Evolutionary conservation across 352 stramenopile genomes (phyloP).

Genomic region (Elongisporangium prolatum): DNA sequence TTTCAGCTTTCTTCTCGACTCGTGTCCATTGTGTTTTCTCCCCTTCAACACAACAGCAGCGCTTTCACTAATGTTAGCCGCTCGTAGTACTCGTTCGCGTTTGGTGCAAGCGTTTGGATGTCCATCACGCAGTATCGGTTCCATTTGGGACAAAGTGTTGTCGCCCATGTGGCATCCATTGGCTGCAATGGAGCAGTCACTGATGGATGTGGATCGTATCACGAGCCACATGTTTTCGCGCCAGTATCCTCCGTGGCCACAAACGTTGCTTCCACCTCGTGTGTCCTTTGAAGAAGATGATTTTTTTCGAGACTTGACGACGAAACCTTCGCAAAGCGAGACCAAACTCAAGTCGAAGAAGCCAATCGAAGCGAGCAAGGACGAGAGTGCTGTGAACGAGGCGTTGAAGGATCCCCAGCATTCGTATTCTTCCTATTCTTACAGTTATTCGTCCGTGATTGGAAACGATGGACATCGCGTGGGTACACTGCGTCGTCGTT

Average conservation of each 20-base stretch:
- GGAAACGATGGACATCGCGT: constrained; percentile 54
- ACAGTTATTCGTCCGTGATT: constrained; percentile 57
- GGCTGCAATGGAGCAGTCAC: constrained; percentile 58
- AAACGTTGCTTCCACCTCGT: constrained; percentile 1
- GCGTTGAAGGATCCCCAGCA: not conserved
- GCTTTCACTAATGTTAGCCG: not conserved
- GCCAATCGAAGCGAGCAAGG: constrained; percentile 4
- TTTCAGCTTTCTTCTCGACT: not conserved
- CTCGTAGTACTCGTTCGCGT: not conserved
- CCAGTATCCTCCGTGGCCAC: constrained; percentile 20
- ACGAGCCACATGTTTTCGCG: constrained; percentile 23
- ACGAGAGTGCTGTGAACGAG: constrained; percentile 1
- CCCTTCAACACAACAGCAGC: not conserved
- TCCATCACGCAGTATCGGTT: constrained; percentile 18
- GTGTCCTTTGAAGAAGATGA: constrained; percentile 34
- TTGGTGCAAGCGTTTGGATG: constrained; percentile 6
- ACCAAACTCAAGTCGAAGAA: constrained; percentile 12
- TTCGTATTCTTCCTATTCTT: constrained; percentile 54
- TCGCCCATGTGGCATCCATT: constrained; percentile 42
- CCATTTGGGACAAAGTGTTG: constrained; percentile 44
- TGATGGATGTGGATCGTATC: constrained; percentile 53
- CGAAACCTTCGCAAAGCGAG: constrained; percentile 16
- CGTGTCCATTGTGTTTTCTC: not conserved
- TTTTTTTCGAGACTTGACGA: constrained; percentile 44
- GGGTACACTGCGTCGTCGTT: constrained; percentile 50